A percentile compares a stretch with the other conserved stretches of the same genome.
These are phyloP conservation scores for Salix arbutifolia DNA, from an alignment of 345 rosid genomes.

Conservation along the genomic window DNA sequence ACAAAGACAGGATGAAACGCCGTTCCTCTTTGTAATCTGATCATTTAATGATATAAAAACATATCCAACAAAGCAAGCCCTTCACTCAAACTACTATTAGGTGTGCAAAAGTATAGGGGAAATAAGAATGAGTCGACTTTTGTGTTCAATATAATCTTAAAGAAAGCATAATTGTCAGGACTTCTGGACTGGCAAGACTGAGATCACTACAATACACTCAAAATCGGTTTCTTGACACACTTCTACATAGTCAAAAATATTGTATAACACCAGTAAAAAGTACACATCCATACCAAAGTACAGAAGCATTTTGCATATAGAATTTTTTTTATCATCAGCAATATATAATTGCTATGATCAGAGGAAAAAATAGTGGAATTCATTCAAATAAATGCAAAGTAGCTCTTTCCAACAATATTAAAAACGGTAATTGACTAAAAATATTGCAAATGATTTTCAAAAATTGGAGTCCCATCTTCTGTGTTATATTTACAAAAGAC, in stretches of 20 bases:
- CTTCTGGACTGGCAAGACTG: background rate
- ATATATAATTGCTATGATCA: background rate
- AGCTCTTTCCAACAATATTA: background rate
- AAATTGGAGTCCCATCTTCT: background rate
- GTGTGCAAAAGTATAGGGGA: background rate
- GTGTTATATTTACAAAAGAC: background rate
- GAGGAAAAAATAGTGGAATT: background rate
- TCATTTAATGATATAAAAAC: background rate
- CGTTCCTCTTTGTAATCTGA: background rate
- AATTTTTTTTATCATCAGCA: background rate
- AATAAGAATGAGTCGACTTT: background rate
- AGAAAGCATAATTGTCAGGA: background rate
- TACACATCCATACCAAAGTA: background rate
- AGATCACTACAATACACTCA: background rate
- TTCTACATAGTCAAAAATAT: background rate
- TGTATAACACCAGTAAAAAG: background rate
- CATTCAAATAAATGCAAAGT: background rate
- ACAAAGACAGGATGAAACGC: background rate
- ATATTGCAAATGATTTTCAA: background rate
- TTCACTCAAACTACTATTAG: background rate
- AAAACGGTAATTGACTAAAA: background rate
- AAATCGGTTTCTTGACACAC: background rate
- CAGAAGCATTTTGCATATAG: background rate
- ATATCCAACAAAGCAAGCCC: background rate
- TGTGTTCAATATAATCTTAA: background rate